phyloP scores from a whole-genome alignment of 148 eudicot genomes.

The Camellia lanceoleosa region DNA sequence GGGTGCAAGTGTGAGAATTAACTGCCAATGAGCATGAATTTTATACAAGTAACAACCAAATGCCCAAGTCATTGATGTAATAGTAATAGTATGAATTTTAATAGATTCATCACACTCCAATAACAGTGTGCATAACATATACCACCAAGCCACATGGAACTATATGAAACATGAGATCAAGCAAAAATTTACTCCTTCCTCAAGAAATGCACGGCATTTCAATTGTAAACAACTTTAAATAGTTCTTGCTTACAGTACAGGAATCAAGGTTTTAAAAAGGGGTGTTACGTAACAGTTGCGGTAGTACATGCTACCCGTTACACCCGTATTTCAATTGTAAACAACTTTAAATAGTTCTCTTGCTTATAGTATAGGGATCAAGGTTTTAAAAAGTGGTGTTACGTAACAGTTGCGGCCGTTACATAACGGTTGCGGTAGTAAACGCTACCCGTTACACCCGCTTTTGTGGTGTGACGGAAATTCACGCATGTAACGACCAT shows the following conservation, averaged over 20 bases:
- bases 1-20: background rate
- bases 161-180: background rate
- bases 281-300: too few species aligned
- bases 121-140: background rate
- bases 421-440: too few species aligned
- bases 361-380: background rate
- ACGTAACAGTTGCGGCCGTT: too few species aligned
- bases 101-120: background rate
- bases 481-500: too few species aligned
- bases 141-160: background rate
- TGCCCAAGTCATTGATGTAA: background rate
- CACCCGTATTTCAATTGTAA: background rate
- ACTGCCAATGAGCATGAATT: background rate
- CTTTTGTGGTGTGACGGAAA: too few species aligned
- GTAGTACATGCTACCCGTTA: too few species aligned
- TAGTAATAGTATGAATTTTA: background rate
- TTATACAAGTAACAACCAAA: slow-evolving; percentile 5
- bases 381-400: too few species aligned
- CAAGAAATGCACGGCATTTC: background rate
- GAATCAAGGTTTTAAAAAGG: background rate
- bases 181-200: background rate
- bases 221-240: background rate
- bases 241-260: background rate
- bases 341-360: background rate
- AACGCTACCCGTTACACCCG: too few species aligned